Conservation (phyloP, 139 green algal species). For the Volvox africanus region DNA sequence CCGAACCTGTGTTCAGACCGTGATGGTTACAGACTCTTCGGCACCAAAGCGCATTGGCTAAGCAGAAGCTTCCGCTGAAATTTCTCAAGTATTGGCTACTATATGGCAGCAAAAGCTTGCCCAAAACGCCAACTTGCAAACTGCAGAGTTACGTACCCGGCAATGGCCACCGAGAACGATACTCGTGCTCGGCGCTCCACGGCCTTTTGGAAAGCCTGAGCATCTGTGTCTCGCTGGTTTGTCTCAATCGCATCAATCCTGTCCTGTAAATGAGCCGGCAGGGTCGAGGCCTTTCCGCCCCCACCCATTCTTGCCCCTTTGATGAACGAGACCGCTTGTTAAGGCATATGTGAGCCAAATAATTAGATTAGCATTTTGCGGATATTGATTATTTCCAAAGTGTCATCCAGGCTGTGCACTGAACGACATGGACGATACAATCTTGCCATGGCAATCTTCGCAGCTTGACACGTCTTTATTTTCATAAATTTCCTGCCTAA, state of each 20-base stretch:
- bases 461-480: background rate
- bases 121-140: background rate
- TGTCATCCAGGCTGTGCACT: background rate
- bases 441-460: background rate
- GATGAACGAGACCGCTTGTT: background rate
- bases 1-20: background rate
- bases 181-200: slow-evolving; percentile 32
- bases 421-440: slow-evolving; percentile 19
- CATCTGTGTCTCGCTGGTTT: slow-evolving; percentile 43
- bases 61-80: background rate
- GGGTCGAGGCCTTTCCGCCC: slow-evolving; percentile 25
- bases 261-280: slow-evolving; percentile 30
- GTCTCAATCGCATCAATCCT: slow-evolving; percentile 47
- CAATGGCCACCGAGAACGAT: slow-evolving; percentile 24
- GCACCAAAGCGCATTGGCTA: background rate
- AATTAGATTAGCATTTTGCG: background rate
- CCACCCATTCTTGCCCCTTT: slow-evolving; percentile 17
- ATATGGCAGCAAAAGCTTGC: background rate
- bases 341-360: slow-evolving; percentile 7
- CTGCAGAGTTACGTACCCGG: slow-evolving; percentile 20
- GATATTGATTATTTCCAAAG: background rate
- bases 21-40: slow-evolving; percentile 12
- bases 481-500: background rate
- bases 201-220: slow-evolving; percentile 40
- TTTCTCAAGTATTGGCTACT: background rate